Evolutionary conservation across 2,329 filamentous ascomycete species (phyloP).

Genomic region (Cordyceps sp.): DNA sequence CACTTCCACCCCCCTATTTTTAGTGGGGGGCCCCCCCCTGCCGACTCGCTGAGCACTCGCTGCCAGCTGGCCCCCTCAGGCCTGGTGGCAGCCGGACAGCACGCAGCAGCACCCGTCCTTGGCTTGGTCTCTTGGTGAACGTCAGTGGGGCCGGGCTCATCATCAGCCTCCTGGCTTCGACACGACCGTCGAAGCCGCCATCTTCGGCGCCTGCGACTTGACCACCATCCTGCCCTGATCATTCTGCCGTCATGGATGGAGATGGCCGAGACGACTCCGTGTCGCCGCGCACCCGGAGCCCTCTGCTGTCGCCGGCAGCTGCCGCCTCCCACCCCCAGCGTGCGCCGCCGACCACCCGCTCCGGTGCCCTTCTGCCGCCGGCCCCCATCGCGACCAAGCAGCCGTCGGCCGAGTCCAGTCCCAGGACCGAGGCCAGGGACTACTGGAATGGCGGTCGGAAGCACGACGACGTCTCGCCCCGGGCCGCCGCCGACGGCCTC

Average conservation of each 20-base stretch:
- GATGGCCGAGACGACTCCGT: conserved; percentile 5
- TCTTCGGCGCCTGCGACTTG: too few species aligned
- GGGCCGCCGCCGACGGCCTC: neutral
- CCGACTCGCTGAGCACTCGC: too few species aligned
- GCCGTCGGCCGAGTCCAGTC: neutral
- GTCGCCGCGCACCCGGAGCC: conserved; percentile 6
- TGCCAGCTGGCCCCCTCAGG: too few species aligned
- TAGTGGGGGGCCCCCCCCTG: too few species aligned
- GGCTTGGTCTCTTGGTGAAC: too few species aligned
- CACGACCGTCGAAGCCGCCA: too few species aligned
- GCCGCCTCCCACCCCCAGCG: conserved; percentile 2
- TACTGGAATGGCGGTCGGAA: conserved; percentile 6
- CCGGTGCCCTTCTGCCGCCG: conserved; percentile 3
- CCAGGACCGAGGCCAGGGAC: conserved; percentile 2
- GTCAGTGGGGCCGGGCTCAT: too few species aligned
- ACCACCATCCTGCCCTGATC: neutral
- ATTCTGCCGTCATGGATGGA: conserved; percentile 2
- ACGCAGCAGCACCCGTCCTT: too few species aligned
- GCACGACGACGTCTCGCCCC: conserved; percentile 4
- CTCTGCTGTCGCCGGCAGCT: conserved; percentile 3
- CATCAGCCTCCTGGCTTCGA: too few species aligned
- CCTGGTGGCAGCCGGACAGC: too few species aligned
- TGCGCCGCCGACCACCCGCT: conserved; percentile 2
- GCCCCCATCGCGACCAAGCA: conserved; percentile 1
- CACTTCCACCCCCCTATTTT: too few species aligned